Base-by-base conservation (phyloP, 306 rosid species). In the Canavalia gladiata region DNA sequence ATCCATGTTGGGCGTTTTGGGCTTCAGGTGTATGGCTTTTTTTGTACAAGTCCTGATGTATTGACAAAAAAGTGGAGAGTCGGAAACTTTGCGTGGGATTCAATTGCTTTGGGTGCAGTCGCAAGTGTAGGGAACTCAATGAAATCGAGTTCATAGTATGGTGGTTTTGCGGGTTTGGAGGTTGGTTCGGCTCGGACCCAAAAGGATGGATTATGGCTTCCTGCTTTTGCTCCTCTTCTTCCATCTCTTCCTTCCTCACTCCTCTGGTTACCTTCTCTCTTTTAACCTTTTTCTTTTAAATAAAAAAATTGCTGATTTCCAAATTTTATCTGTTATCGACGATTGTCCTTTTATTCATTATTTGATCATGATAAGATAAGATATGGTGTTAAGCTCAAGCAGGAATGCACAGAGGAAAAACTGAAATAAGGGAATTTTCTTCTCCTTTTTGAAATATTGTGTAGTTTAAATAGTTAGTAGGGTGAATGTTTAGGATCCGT, bases 171-270 rank as follows among this genome's bases (percentile, higher is more conserved):
- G 80, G 72, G 69, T 58, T 69, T 69, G 84, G 86, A 83, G 60
- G n/a, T 37, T 41, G 65, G 72, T 42, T 82, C 73, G 66, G 54
- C 64, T 75, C 29, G 37, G 67, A 83, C 82, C 83, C 83, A 84
- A 84, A 25, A 81, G 8, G 54, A 81, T 89, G 87, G 86, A 87
- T 58, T 66, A 41, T 72, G 79, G 87, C 50, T 74, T 89, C 75
- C 83, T 90, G 55, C 82, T 90, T 30, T 65, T 79, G 10, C 83
- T 92, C 81, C 54, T 94, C 54, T 69, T 84, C 85, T 77, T 92
- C 84, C 88, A 87, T 78, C 81, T 82, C 11, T 56, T 79, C 77
- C 58, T 91, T 49, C 88, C 93, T 34, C 81, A 77, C 84, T 85
- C 92, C 8, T 84, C 84, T 11, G 90, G 90, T 80, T 58, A 60